phyloP scores from a whole-genome alignment of 805 yeast species.

The Lipomyces orientalis region DNA sequence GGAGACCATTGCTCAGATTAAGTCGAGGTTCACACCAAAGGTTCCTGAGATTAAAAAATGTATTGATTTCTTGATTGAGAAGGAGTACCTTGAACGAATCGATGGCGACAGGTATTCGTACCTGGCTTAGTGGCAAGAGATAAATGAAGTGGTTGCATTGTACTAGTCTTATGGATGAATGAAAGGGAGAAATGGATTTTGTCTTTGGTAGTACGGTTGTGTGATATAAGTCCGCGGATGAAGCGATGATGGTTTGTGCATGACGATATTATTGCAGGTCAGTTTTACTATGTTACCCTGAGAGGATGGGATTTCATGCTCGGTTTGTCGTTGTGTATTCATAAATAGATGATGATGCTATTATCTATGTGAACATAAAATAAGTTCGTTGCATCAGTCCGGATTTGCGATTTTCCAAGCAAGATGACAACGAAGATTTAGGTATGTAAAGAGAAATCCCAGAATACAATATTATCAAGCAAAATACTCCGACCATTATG shows the following conservation, averaged over 20 bases:
- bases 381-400: not conserved
- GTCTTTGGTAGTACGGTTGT: not conserved
- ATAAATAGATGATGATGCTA: not conserved
- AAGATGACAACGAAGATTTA: not conserved
- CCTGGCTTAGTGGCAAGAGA: conserved; percentile 58
- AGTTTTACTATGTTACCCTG: not conserved
- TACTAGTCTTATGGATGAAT: not conserved
- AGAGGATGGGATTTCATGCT: not conserved
- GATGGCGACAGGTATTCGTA: conserved; percentile 78
- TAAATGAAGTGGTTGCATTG: not conserved
- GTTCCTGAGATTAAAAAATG: conserved; percentile 86
- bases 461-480: not conserved
- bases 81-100: conserved; percentile 80
- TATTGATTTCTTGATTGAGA: conserved; percentile 82
- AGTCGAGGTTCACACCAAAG: conserved; percentile 80
- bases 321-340: not conserved
- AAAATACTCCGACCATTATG: too few relatives aligned
- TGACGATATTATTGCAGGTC: not conserved
- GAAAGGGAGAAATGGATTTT: not conserved
- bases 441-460: not conserved
- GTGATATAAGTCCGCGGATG: not conserved
- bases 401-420: not conserved
- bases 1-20: conserved; percentile 86
- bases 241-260: not conserved
- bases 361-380: not conserved